Conservation (phyloP, 257 asterid genomes). For the Solanum lignicaule region DNA sequence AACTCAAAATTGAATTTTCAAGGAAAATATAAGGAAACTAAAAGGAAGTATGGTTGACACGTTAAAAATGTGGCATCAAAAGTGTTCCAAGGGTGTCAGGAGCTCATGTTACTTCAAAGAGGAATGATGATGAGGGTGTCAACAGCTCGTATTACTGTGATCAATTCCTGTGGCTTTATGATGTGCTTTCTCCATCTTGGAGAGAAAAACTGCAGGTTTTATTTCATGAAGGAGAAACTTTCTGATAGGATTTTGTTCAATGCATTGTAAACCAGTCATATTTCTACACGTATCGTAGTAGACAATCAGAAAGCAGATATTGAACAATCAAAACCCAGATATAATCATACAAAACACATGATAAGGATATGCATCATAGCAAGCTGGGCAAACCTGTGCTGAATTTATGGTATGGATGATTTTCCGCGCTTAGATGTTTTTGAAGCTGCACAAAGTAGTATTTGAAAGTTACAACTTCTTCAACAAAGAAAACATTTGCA, state of each 20-base stretch:
- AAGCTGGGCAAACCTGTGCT: constrained; percentile 65
- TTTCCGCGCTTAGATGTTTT: constrained; percentile 67
- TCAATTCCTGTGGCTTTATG: not conserved
- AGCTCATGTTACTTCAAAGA: not conserved
- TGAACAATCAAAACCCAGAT: not conserved
- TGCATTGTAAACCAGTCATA: not conserved
- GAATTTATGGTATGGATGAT: constrained; percentile 91
- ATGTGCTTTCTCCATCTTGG: not conserved
- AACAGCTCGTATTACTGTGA: not conserved
- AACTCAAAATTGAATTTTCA: not conserved
- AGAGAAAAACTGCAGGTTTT: not conserved
- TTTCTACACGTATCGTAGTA: not conserved
- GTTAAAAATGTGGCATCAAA: not conserved
- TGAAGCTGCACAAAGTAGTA: constrained; percentile 56
- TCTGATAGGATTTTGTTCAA: not conserved
- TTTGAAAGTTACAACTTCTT: constrained; percentile 6
- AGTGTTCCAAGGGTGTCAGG: not conserved
- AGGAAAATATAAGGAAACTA: not conserved
- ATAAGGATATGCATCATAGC: not conserved
- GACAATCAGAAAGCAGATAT: not conserved
- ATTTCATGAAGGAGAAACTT: not conserved
- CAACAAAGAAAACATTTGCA: not conserved
- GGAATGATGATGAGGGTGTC: not conserved
- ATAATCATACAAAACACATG: not conserved
- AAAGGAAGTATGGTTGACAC: not conserved